Conservation (phyloP, 352 stramenopile species). For the Globisporangium nagaii region DNA sequence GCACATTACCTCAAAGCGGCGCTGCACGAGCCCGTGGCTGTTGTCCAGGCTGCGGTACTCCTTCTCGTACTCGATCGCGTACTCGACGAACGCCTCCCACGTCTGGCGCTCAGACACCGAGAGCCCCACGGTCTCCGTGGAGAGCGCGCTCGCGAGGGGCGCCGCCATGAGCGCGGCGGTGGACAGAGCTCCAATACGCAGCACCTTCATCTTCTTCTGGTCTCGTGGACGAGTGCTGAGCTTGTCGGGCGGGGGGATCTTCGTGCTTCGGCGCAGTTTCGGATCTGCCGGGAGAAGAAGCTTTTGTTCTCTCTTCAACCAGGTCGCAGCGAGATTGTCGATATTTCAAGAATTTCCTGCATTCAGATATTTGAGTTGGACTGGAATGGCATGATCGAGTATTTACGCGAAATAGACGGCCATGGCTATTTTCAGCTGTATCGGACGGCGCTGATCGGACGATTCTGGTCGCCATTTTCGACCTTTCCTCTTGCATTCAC, state of each 20-base stretch:
- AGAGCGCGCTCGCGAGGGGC: conserved; percentile 2
- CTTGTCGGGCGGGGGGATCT: neutral
- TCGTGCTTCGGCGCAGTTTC: conserved; percentile 1
- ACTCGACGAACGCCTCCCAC: conserved; percentile 51
- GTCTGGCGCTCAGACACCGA: conserved; percentile 15
- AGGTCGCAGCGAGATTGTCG: no score
- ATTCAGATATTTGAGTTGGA: no score
- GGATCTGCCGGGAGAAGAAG: conserved; percentile 1
- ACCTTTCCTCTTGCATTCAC: no score
- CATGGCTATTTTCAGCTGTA: no score
- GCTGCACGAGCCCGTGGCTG: conserved; percentile 29
- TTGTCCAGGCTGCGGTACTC: conserved; percentile 34
- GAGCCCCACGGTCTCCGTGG: conserved; percentile 6
- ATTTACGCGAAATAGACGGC: no score
- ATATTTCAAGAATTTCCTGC: no score
- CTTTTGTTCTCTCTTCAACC: neutral
- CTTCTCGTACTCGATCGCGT: conserved; percentile 50
- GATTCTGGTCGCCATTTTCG: no score
- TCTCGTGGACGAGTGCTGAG: no score
- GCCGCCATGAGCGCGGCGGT: neutral
- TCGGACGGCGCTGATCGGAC: no score
- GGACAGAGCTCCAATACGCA: neutral
- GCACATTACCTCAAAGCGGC: conserved; percentile 20
- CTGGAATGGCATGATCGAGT: no score
- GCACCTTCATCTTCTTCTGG: conserved; percentile 5